Evolutionary conservation across 2,329 filamentous ascomycete species (phyloP).

Genomic region (Diaporthe sp.): DNA sequence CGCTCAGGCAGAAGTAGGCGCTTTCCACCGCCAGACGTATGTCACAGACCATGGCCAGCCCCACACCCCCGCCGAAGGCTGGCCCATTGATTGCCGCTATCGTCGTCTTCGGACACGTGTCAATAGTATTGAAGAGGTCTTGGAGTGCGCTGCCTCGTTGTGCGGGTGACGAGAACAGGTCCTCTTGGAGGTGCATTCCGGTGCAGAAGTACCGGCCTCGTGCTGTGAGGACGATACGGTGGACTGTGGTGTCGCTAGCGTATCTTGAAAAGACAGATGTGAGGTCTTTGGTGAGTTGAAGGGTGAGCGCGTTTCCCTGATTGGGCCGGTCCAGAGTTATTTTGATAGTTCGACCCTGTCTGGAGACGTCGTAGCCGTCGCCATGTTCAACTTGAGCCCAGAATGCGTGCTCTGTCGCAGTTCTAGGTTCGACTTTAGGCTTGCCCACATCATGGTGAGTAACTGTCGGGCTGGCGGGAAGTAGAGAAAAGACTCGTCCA

Average conservation of each 20-base stretch:
- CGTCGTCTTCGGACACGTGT: conserved; percentile 56
- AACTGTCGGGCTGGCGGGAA: not conserved
- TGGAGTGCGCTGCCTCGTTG: conserved; percentile 32
- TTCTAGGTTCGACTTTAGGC: not conserved
- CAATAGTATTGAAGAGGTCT: conserved; percentile 53
- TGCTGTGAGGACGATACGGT: conserved; percentile 53
- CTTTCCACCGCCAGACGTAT: conserved; percentile 48
- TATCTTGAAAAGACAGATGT: not conserved
- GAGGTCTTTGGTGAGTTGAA: conserved; percentile 14
- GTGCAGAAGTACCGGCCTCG: conserved; percentile 57
- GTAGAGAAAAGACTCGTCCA: not conserved
- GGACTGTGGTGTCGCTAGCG: not conserved
- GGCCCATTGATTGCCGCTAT: conserved; percentile 59
- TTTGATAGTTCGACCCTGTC: conserved; percentile 5
- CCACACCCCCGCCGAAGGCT: conserved; percentile 59
- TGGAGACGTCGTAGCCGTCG: conserved; percentile 3
- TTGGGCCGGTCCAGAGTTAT: not conserved
- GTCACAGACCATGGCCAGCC: conserved; percentile 59
- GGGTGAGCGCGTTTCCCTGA: conserved; percentile 11
- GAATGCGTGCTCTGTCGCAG: not conserved
- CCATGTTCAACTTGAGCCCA: not conserved
- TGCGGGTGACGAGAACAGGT: not conserved
- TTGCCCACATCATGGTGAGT: not conserved
- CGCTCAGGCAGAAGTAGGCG: conserved; percentile 53
- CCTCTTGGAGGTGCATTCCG: conserved; percentile 54